Base-by-base conservation (phyloP, 2,329 filamentous ascomycete species). In the Dendrostoma leiphaemia region DNA sequence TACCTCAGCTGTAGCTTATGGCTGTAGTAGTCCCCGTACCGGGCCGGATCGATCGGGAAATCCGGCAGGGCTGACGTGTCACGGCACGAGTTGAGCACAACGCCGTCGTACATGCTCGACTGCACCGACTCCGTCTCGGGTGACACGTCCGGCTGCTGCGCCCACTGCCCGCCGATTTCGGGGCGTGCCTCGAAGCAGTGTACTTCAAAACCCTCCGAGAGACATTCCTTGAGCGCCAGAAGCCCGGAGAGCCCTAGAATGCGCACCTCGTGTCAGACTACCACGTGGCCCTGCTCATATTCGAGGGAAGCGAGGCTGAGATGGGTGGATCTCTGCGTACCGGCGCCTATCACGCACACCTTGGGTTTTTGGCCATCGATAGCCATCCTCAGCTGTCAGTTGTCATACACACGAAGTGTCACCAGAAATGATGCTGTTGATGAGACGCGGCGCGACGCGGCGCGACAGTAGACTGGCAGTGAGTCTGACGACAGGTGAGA, bases 101-200 rank as follows among this genome's bases (percentile, higher is more conserved):
- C 64, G 35, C 70, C 66, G 28, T 68, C 61, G 60, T 73, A 70
- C 9, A 73, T 68, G 26, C 32, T 68, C 48, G 51, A 69, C 62
- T 57, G 50, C 44, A 29, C 61, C 43, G 56, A 32, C 24, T 19
- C 62, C 17, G 59, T 21, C 10, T 62, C 60, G 13, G 64, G 58
- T 17, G 53, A 45, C 24, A 55, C 56, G 48, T 63, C 59, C 3
- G 63, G 57, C 35, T 72, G 64, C 56, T 72, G 73, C 40, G 64
- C 65, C 71, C 71, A 75, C 52, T 68, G 67, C 31, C 71, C 71
- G 38, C 71, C 72, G 46, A 74, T 63, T 44, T 64, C 62, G 15
- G 58, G 48, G 19, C 67, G 65, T 13, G 62, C 60, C 58, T 75
- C 71, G 56, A 71, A 73, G 38, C 66, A 62, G 6, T 67, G 67